Conservation (phyloP, 140 eudicot genomes). For the Senecio squalidus region DNA sequence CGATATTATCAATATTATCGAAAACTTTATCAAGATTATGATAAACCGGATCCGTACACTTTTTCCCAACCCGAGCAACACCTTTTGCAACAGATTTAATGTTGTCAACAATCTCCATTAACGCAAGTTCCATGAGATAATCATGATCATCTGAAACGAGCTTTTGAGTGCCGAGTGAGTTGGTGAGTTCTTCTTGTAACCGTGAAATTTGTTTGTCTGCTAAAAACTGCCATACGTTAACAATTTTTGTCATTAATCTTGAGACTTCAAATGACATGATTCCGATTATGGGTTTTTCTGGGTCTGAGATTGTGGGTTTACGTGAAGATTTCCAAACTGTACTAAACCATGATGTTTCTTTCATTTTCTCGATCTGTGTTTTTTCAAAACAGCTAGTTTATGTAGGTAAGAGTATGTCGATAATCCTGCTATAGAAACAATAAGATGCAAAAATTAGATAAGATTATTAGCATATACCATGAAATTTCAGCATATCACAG, state of each 20-base stretch:
- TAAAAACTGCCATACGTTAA: constrained; percentile 60
- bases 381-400: not conserved
- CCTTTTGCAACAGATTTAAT: constrained; percentile 37
- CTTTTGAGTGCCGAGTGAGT: constrained; percentile 49
- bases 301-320: constrained; percentile 26
- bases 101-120: constrained; percentile 52
- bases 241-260: constrained; percentile 63
- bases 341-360: constrained; percentile 60
- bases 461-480: not conserved
- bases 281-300: constrained; percentile 59
- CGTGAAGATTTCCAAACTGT: constrained; percentile 57
- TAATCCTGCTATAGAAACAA: constrained; percentile 21
- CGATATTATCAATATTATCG: constrained; percentile 32
- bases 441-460: constrained; percentile 7
- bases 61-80: constrained; percentile 68
- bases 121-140: constrained; percentile 63
- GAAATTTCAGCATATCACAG: not conserved
- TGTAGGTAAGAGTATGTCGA: not conserved
- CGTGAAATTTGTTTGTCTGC: constrained; percentile 46
- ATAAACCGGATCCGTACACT: constrained; percentile 53
- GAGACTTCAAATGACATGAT: constrained; percentile 74
- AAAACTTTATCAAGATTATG: constrained; percentile 54
- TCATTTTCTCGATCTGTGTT: constrained; percentile 23
- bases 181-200: constrained; percentile 56
- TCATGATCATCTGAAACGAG: constrained; percentile 63